Evolutionary conservation across 208 protist species (phyloP).

Genomic region (Trypanosoma melophagium): DNA sequence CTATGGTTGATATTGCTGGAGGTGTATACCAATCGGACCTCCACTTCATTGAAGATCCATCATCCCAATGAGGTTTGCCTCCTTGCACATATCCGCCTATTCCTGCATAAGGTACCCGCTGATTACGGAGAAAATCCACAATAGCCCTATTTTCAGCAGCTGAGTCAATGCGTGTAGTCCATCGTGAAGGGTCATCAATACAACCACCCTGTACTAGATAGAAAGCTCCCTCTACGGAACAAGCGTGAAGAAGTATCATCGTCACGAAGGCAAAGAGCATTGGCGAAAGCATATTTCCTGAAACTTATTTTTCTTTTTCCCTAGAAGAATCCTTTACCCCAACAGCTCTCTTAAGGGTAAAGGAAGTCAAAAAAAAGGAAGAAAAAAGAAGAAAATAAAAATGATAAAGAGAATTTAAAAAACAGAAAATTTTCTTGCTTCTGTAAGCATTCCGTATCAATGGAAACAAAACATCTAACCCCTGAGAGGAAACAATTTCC

Average conservation of each 20-base stretch:
- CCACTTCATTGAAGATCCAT: slow-evolving; percentile 38
- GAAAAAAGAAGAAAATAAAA: too few relatives aligned
- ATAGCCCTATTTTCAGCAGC: slow-evolving; percentile 35
- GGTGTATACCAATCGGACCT: slow-evolving; percentile 23
- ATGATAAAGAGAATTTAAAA: too few relatives aligned
- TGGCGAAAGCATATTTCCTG: too few relatives aligned
- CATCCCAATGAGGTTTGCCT: slow-evolving; percentile 34
- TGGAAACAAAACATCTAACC: too few relatives aligned
- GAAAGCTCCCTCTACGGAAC: slow-evolving; percentile 11
- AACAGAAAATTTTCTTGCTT: too few relatives aligned
- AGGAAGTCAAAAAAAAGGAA: too few relatives aligned
- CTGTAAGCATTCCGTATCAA: too few relatives aligned
- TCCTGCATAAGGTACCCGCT: slow-evolving; percentile 30
- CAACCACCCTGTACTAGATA: slow-evolving; percentile 17
- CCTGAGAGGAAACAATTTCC: too few relatives aligned
- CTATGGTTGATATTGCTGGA: slow-evolving; percentile 13
- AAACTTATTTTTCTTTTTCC: slow-evolving; percentile 5
- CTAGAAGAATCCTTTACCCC: background rate
- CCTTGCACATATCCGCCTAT: slow-evolving; percentile 38
- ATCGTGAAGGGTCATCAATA: slow-evolving; percentile 12
- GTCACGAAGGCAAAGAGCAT: slow-evolving; percentile 10
- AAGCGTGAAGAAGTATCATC: slow-evolving; percentile 5
- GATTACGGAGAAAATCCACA: slow-evolving; percentile 30
- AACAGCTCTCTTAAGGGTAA: too few relatives aligned
- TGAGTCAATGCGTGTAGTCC: slow-evolving; percentile 31